phyloP scores from a whole-genome alignment of 176 grass and related monocot genomes.

The Poa annua region DNA sequence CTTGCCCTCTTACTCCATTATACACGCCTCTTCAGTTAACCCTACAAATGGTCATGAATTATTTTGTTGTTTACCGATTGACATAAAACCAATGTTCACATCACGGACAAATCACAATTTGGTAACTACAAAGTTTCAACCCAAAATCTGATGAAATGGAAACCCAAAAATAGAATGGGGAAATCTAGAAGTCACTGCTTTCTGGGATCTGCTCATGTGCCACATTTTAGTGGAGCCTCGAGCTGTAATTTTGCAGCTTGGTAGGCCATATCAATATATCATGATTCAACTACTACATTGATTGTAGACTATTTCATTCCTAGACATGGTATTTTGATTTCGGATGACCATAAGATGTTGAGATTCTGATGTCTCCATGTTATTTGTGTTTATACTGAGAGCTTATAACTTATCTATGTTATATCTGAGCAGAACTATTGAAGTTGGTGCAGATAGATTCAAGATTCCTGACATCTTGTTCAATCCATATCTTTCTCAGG shows the following conservation, averaged over 20 bases:
- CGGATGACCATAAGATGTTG: slow-evolving; percentile 28
- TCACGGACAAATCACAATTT: neutral
- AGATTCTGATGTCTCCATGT: slow-evolving; percentile 29
- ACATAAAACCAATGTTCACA: slow-evolving; percentile 10
- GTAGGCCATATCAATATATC: slow-evolving; percentile 19
- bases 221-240: neutral
- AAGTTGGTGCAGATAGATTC: slow-evolving; percentile 98
- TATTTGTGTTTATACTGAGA: slow-evolving; percentile 17
- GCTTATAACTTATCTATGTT: slow-evolving; percentile 26
- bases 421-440: slow-evolving; percentile 80
- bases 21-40: neutral
- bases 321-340: slow-evolving; percentile 24
- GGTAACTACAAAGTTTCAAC: neutral
- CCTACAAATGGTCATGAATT: slow-evolving; percentile 7
- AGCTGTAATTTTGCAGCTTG: slow-evolving; percentile 35
- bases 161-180: neutral
- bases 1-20: neutral
- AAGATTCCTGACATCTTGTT: slow-evolving; percentile 98
- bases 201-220: neutral
- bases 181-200: slow-evolving; percentile 21
- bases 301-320: slow-evolving; percentile 10
- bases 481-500: slow-evolving; percentile 91
- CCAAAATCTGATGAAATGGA: slow-evolving; percentile 8
- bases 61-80: slow-evolving; percentile 6
- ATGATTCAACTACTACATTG: neutral